These are phyloP conservation scores for Fusarium pseudoanthophilum DNA, from an alignment of 2,329 filamentous ascomycete species.

Conservation along the genomic window DNA sequence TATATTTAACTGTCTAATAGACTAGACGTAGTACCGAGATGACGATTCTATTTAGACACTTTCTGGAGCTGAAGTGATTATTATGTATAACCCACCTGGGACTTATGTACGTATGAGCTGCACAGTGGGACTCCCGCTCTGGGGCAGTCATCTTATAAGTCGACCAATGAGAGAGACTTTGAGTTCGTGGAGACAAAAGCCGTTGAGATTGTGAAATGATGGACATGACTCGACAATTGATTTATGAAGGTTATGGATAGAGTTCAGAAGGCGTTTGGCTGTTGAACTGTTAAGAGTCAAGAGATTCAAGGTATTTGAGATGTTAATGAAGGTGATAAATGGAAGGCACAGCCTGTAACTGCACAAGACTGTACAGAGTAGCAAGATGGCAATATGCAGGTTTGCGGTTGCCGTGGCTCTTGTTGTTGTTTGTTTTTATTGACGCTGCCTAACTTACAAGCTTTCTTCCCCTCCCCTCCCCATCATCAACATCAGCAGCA, in stretches of 20 bases:
- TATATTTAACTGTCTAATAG: background rate
- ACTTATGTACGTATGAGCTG: constrained; percentile 10
- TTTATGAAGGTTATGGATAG: background rate
- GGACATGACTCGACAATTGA: background rate
- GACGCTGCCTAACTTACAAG: background rate
- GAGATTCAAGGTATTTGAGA: background rate
- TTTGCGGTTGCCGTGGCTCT: constrained; percentile 32
- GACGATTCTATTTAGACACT: background rate
- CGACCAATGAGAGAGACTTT: constrained; percentile 17
- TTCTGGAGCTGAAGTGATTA: background rate
- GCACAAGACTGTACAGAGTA: too few species aligned
- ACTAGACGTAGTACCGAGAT: background rate
- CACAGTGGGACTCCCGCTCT: constrained; percentile 34
- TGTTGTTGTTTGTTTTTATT: constrained; percentile 37
- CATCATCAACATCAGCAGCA: constrained; percentile 11
- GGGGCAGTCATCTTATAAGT: constrained; percentile 2
- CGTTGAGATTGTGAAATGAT: constrained; percentile 6
- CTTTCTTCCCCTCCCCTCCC: constrained; percentile 6
- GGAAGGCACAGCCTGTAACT: background rate
- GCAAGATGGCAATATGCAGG: constrained; percentile 2
- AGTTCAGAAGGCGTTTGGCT: background rate
- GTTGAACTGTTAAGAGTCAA: background rate
- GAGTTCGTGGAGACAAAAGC: background rate
- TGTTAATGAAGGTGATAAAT: background rate
- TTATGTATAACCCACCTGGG: background rate